Evolutionary conservation across 805 yeast genomes (phyloP), one percentile per base, ranked within the genome.

Genomic region (Candida anglica): DNA sequence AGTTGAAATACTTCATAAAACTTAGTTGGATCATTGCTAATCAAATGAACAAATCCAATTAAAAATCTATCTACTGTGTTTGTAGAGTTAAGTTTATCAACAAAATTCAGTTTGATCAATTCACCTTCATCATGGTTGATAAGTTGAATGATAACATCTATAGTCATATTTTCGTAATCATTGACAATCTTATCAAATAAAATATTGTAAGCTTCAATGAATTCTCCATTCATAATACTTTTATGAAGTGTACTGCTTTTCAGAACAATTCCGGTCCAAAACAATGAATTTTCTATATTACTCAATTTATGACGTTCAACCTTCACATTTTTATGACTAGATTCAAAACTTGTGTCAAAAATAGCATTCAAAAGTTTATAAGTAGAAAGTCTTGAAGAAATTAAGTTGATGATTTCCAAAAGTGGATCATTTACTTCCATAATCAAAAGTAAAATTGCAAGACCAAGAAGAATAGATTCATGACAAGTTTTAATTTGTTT

Each of bases 21-120:
- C 23, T 45, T 42, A 2, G 36, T 37, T 5, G 56, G 47, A 14
- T 56, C 54, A 30, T 51, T 42, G 31, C 58, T 60, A 22, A 60
- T 51, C 32, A 63, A 49, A 34, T 53, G 45, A 1, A 63, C 50
- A 20, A 66, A 41, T 3, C 70, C 73, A 19, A 52, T 50, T 28
- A 66, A 53, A 26, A 60, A 57, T 18, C 46, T 38, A 33, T 56
- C 58, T 26, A 56, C 37, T 5, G 47, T 44, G 11, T 39, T 58
- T 1, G 53, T 40, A 22, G 62, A 54, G 38, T 69, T 68, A 33
- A 78, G 56, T 32, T 60, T 58, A 3, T 58, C 47, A 8, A 69
- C 55, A 30, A 81, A 55, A 13, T 58, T 44, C 1, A 57, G 40
- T 20, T 68, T 66, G 40, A 77, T 74, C 5, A 75, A 56, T 5